Evolutionary conservation across 805 yeast species (phyloP).

Genomic region (Brettanomyces naardenensis): DNA sequence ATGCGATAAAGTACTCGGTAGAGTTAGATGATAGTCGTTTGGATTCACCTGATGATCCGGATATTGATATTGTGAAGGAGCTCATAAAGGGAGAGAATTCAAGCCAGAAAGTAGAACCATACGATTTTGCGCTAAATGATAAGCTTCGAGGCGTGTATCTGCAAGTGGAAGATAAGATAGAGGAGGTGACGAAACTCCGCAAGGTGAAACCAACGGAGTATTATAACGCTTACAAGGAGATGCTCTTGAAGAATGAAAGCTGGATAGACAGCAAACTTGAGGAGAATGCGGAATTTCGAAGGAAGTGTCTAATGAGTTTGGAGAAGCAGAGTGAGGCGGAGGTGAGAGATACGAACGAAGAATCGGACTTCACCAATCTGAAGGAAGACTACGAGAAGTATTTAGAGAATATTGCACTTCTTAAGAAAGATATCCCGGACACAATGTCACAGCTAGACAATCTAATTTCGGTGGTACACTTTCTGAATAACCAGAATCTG

Average conservation of each 20-base stretch:
- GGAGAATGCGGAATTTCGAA: conserved; percentile 13
- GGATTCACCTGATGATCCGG: conserved; percentile 3
- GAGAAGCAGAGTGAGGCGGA: conserved; percentile 1
- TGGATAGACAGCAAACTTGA: conserved; percentile 9
- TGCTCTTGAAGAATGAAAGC: conserved; percentile 15
- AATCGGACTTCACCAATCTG: conserved; percentile 3
- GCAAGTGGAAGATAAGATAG: conserved; percentile 55
- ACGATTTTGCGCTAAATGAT: conserved; percentile 57
- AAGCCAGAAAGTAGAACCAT: conserved; percentile 50
- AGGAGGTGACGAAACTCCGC: conserved; percentile 47
- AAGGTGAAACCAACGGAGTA: conserved; percentile 41
- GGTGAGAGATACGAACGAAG: conserved; percentile 1
- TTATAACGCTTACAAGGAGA: conserved; percentile 26
- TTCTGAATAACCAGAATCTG: conserved; percentile 8
- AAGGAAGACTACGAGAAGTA: conserved; percentile 2
- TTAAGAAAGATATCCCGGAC: conserved; percentile 31
- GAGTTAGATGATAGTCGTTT: conserved; percentile 44
- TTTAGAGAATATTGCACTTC: conserved; percentile 24
- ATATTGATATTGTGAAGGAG: conserved; percentile 5
- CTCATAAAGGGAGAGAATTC: conserved; percentile 13
- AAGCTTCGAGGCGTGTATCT: conserved; percentile 47
- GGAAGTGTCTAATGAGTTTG: neutral
- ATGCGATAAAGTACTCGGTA: conserved; percentile 46
- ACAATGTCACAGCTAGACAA: conserved; percentile 29
- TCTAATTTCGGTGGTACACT: conserved; percentile 16